These are phyloP conservation scores for Beta corolliflora DNA, from an alignment of 179 eudicot species.

Conservation along the genomic window DNA sequence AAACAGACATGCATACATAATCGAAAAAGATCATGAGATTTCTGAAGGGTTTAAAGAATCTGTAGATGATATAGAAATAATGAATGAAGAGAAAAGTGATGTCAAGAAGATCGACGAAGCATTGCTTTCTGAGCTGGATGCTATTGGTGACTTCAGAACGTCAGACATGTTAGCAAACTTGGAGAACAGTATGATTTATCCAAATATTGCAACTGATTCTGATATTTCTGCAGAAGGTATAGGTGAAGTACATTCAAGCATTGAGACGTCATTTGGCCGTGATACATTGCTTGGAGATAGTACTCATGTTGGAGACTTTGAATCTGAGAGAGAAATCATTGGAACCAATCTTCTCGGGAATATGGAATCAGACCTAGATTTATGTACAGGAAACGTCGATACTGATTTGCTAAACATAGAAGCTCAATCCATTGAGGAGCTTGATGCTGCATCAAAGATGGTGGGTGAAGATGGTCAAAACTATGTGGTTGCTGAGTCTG, in stretches of 20 bases:
- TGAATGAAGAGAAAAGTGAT: constrained; percentile 40
- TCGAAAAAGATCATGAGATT: constrained; percentile 18
- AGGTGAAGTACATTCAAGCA: constrained; percentile 18
- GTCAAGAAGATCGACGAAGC: constrained; percentile 64
- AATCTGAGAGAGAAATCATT: constrained; percentile 25
- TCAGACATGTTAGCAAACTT: constrained; percentile 32
- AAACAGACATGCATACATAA: constrained; percentile 16
- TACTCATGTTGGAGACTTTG: constrained; percentile 23
- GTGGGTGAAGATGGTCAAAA: constrained; percentile 35
- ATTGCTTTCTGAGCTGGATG: constrained; percentile 68
- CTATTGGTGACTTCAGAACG: constrained; percentile 71
- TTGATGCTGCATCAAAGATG: constrained; percentile 30
- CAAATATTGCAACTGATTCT: constrained; percentile 22
- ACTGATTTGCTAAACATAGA: constrained; percentile 34
- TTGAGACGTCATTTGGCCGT: constrained; percentile 32
- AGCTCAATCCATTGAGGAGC: constrained; percentile 40
- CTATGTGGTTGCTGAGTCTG: constrained; percentile 25
- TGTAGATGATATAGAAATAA: constrained; percentile 29
- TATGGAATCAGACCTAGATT: constrained; percentile 27
- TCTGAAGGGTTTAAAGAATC: constrained; percentile 27
- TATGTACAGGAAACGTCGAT: constrained; percentile 20
- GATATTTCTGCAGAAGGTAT: constrained; percentile 20
- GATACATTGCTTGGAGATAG: constrained; percentile 27
- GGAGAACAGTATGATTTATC: constrained; percentile 25
- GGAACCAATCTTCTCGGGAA: constrained; percentile 23